Base-by-base conservation (phyloP, 2,329 filamentous ascomycete species). In the Venturia oleaginea region DNA sequence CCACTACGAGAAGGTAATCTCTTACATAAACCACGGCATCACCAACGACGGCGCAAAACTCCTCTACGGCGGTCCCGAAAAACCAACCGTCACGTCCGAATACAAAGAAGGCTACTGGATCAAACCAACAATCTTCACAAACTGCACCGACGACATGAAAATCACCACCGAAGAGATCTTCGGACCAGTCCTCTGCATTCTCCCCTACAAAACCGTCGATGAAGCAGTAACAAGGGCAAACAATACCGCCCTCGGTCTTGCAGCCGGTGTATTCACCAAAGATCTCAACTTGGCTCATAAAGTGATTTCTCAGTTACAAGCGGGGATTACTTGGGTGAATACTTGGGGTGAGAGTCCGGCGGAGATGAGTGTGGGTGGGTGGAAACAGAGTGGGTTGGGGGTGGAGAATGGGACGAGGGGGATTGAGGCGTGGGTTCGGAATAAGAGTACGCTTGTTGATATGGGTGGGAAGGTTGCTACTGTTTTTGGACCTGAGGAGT, bases 341-440 rank as follows among this genome's bases (percentile, higher is more conserved):
- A 92, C 90, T 0, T 96, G 92, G 92, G 91, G 92, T n/a, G 91
- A 96, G 78, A 88, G 84, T 60, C 91, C 91, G 0, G 90, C 92
- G 0, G 91, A 96, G 79, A 96, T 96, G 92, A 88, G 89, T 2
- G 91, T 96, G 0, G 91, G 91, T 11, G 91, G 91, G 0, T 96
- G 91, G 92, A 96, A 96, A 80, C 83, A 89, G 81, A 95, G 91
- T 72, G 92, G 92, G 40, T 78, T 96, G 11, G 91, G 91, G 0
- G 86, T 95, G 1, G 91, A 96, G 80, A 96, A 96, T 74, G 92
- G 91, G 3, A 81, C 86, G 65, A 85, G 83, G 70, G 91, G 91
- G 0, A 81, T 96, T 63, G 87, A 89, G 75, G 88, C 89, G 3
- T 96, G 92, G 87, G 83, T 92, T 62, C 81, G 86, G 76, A 94